Percentiles rank a stretch among this genome's conserved stretches.
Evolutionary conservation across 177 flowering plant species (phyloP).

Genomic region (Tripterygium wilfordii): DNA sequence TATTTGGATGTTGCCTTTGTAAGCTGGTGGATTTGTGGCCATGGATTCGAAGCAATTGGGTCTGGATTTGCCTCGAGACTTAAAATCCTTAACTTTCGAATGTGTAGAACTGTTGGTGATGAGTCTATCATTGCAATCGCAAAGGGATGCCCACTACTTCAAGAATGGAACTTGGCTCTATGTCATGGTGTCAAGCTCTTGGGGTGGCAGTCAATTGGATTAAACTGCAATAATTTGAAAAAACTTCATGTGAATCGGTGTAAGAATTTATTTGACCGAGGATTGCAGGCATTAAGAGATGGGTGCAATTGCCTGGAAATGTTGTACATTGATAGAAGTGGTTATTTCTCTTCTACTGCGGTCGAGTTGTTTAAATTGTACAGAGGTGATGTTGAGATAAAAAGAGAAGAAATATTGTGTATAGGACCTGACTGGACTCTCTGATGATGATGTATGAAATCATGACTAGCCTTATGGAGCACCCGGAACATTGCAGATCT

Average conservation of each 20-base stretch:
- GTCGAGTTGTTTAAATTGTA: slow-evolving; percentile 43
- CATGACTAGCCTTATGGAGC: too few relatives aligned
- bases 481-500: too few relatives aligned
- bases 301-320: slow-evolving; percentile 50
- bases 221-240: slow-evolving; percentile 42
- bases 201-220: slow-evolving; percentile 63
- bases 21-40: slow-evolving; percentile 28
- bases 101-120: slow-evolving; percentile 49
- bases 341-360: slow-evolving; percentile 22
- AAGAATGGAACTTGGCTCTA: slow-evolving; percentile 62
- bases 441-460: slow-evolving; percentile 1
- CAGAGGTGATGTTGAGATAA: slow-evolving; percentile 44
- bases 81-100: slow-evolving; percentile 40
- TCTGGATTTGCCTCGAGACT: slow-evolving; percentile 41
- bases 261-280: slow-evolving; percentile 46
- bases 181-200: slow-evolving; percentile 49
- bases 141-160: slow-evolving; percentile 58
- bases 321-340: slow-evolving; percentile 37
- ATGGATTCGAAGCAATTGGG: slow-evolving; percentile 50
- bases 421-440: slow-evolving; percentile 29
- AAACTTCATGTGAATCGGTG: slow-evolving; percentile 71
- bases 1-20: slow-evolving; percentile 43
- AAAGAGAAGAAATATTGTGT: slow-evolving; percentile 36
- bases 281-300: slow-evolving; percentile 43
- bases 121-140: slow-evolving; percentile 50